A percentile compares a stretch with the other conserved stretches of the same genome.
phyloP scores from a whole-genome alignment of 2,329 filamentous ascomycete species.

The Tolypocladium ophioglossoides region DNA sequence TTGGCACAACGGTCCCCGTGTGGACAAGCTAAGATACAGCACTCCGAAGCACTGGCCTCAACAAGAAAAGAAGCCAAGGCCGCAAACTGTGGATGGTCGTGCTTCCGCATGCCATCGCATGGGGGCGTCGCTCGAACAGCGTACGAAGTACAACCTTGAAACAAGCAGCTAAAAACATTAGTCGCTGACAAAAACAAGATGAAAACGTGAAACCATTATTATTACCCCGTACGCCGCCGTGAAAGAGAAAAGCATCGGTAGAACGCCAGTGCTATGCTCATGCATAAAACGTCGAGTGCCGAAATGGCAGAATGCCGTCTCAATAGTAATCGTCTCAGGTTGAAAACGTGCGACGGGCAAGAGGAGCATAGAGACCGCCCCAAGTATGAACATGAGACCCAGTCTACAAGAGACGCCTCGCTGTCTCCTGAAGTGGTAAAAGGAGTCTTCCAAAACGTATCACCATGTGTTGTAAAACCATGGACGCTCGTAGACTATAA shows the following conservation, averaged over 20 bases:
- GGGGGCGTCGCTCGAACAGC: background rate
- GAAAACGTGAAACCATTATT: constrained; percentile 6
- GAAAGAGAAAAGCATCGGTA: constrained; percentile 1
- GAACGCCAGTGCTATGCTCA: constrained; percentile 12
- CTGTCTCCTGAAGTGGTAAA: background rate
- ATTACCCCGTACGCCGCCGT: constrained; percentile 10
- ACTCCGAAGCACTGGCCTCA: background rate
- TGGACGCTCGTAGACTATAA: constrained; percentile 21
- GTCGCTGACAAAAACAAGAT: background rate
- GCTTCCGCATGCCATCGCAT: background rate
- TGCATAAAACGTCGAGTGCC: constrained; percentile 1
- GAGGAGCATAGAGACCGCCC: background rate
- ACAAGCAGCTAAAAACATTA: background rate
- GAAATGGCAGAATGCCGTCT: background rate
- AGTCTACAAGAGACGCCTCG: background rate
- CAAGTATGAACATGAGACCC: background rate
- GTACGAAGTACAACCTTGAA: background rate
- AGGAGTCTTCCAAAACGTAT: background rate
- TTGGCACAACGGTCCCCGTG: background rate
- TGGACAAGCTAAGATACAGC: background rate
- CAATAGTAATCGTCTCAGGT: no score
- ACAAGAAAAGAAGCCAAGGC: background rate
- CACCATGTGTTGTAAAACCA: background rate
- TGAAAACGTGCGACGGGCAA: background rate
- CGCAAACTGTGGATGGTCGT: background rate